A percentile compares a stretch with the other conserved stretches of the same genome.
These are phyloP conservation scores for Penicillium sp. DNA, from an alignment of 2,329 filamentous ascomycete species.

Conservation along the genomic window DNA sequence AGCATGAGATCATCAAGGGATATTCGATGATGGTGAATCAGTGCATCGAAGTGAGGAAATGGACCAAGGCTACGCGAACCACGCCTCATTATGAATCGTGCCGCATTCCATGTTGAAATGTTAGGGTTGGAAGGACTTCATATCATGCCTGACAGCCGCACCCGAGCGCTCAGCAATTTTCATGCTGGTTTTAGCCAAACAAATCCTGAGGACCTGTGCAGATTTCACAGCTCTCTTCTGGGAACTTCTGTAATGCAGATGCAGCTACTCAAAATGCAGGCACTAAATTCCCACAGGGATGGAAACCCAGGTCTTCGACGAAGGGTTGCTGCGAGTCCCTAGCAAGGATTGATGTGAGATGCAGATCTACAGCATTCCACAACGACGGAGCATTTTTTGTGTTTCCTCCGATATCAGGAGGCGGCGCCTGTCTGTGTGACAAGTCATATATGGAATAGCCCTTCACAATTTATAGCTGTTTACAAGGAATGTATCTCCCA, in stretches of 20 bases:
- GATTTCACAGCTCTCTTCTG: not conserved
- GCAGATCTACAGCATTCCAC: not conserved
- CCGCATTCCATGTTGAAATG: constrained; percentile 9
- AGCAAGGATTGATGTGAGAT: not conserved
- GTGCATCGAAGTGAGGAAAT: not conserved
- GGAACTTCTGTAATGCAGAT: not conserved
- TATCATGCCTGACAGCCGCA: not conserved
- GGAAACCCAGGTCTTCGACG: not conserved
- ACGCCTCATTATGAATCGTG: not conserved
- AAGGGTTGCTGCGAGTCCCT: not conserved
- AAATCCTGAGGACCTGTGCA: not conserved
- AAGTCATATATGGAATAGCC: not conserved
- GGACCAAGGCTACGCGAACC: not conserved
- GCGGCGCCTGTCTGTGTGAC: not conserved
- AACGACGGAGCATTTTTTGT: not conserved
- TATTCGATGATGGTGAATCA: not conserved
- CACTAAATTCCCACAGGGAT: not conserved
- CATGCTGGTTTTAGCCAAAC: not conserved
- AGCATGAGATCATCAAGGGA: not conserved
- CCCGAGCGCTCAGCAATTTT: not conserved
- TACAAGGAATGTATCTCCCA: constrained; percentile 36
- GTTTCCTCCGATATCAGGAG: not conserved
- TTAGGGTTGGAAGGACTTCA: not conserved
- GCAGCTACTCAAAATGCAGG: not conserved
- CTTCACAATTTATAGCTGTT: not conserved